Base-by-base conservation (phyloP, 805 yeast genomes). In the Cyberlindnera maritima region DNA sequence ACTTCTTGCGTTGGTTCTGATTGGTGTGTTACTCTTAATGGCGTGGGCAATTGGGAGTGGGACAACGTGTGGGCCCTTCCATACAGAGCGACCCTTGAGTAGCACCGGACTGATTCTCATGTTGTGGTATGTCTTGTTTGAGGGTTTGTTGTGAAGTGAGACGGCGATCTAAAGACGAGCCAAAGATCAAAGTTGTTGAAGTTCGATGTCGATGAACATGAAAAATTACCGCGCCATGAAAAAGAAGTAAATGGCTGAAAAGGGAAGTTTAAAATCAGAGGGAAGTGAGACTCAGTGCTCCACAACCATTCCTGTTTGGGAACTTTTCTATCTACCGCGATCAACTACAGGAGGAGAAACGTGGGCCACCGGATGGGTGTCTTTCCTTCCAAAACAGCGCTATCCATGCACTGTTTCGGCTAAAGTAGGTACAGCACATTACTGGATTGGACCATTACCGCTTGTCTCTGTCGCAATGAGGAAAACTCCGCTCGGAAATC, bases 11-110 rank as follows among this genome's bases (percentile, higher is more conserved):
- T 90, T 88, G n/a, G 99, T 94, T 70, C 97, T 78, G 51, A 94
- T 88, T 3, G 98, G 96, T 2, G 88, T 77, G 17, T 87, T 87
- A 44, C 83, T 83, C 54, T 81, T 80, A 50, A 83, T 70, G 28
- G 98, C 97, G 56, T 88, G 84, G 33, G 85, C 84, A 36, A 94
- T 77, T n/a, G 98, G 98, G 31, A 94, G 76, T 4, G 98, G 97
- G 19, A 92, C 98, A 51, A 94, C 85, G 59, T 84, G 85, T 3
- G 99, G 99, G 29, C 97, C 85, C 60, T 80, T 80, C 85, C 85
- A 80, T 0, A 77, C 80, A 0, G 84, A 76, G 46, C 85, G 72
- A n/a, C 60, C 58, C 19, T 75, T 71, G 38, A 79, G 62, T 15
- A 69, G 55, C 18, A 66, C 58, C 25, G 73, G 53, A 21, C 74